phyloP scores from a whole-genome alignment of 345 rosid genomes.

The Combretum micranthum region DNA sequence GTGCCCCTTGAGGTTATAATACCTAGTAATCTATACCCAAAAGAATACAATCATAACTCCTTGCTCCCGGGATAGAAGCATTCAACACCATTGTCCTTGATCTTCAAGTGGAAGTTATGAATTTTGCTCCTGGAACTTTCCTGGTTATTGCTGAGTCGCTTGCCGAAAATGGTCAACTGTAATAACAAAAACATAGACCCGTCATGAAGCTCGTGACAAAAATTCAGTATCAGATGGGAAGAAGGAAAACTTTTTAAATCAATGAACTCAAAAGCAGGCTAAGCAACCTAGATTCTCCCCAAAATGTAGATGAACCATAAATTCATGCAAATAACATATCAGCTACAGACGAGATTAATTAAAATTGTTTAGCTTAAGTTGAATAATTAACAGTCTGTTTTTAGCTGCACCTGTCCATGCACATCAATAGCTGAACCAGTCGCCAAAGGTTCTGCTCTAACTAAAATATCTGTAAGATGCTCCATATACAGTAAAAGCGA shows the following conservation, averaged over 20 bases:
- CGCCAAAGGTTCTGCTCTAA: slow-evolving; percentile 76
- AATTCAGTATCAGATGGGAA: too few species aligned
- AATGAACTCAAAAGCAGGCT: too few species aligned
- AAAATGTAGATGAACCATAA: too few species aligned
- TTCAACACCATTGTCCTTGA: slow-evolving; percentile 66
- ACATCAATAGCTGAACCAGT: slow-evolving; percentile 92
- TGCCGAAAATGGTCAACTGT: slow-evolving; percentile 65
- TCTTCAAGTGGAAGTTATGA: slow-evolving; percentile 70
- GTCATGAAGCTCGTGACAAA: too few species aligned
- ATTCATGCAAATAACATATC: too few species aligned
- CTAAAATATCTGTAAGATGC: slow-evolving; percentile 65
- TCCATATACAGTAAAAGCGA: slow-evolving; percentile 47
- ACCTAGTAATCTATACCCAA: neutral
- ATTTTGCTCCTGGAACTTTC: slow-evolving; percentile 40
- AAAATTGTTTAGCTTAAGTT: neutral
- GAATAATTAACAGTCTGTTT: neutral
- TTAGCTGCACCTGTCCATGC: slow-evolving; percentile 69
- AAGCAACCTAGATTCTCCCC: too few species aligned
- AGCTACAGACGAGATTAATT: neutral
- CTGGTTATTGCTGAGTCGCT: slow-evolving; percentile 17
- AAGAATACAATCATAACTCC: slow-evolving; percentile 16
- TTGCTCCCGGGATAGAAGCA: slow-evolving; percentile 71
- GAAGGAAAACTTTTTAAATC: too few species aligned
- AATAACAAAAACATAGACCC: slow-evolving; percentile 4
- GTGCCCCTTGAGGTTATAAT: neutral